Conservation (phyloP, 352 stramenopile genomes). For the Phytophthora pluvialis region DNA sequence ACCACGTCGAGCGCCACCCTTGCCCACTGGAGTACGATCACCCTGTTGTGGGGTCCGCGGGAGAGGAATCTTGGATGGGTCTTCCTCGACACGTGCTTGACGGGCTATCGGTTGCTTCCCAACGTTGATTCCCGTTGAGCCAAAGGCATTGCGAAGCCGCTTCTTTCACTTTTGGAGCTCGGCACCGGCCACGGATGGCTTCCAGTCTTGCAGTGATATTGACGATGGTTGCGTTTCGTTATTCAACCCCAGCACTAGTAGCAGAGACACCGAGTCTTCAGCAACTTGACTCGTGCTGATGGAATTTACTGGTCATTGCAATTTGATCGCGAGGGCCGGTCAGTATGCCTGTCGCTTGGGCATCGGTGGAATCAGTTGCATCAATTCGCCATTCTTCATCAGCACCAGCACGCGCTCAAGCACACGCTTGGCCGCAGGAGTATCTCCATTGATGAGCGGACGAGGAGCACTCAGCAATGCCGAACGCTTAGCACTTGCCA, state of each 20-base stretch:
- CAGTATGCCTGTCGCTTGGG: background rate
- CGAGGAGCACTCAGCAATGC: background rate
- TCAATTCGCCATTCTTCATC: background rate
- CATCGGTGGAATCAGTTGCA: background rate
- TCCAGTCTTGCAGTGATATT: background rate
- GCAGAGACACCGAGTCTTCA: background rate
- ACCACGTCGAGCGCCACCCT: background rate
- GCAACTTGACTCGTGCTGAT: background rate
- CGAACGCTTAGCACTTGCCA: conserved; percentile 1
- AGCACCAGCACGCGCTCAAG: background rate
- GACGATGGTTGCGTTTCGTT: background rate
- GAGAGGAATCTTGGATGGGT: background rate
- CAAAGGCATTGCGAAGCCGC: background rate
- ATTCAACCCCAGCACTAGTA: background rate
- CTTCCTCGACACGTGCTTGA: background rate
- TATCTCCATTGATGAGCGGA: background rate
- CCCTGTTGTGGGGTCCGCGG: background rate
- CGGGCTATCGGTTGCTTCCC: background rate
- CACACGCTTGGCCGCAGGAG: background rate
- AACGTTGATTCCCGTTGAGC: background rate
- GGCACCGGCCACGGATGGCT: background rate
- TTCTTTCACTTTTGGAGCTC: background rate
- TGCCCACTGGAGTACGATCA: background rate
- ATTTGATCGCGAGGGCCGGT: background rate
- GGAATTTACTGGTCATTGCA: background rate